phyloP scores from a whole-genome alignment of 2,329 filamentous ascomycete species.

The Aspergillus arachidicola region DNA sequence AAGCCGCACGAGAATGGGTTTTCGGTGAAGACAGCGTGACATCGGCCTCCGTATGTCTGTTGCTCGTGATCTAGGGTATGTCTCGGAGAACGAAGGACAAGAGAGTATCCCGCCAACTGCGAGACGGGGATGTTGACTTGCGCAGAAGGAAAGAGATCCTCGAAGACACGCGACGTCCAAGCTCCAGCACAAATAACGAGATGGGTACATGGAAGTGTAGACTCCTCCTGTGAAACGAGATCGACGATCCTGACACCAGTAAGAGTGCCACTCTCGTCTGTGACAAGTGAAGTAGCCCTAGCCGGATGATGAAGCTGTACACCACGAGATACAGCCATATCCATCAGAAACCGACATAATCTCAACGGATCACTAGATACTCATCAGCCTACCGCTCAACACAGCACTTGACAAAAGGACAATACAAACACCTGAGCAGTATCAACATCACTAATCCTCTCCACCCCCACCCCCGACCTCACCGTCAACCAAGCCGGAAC shows the following conservation, averaged over 20 bases:
- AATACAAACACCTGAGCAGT: conserved; percentile 65
- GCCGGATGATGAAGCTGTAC: conserved; percentile 69
- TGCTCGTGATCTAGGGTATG: conserved; percentile 34
- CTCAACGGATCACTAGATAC: conserved; percentile 62
- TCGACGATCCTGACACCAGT: conserved; percentile 56
- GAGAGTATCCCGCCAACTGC: conserved; percentile 70
- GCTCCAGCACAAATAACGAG: conserved; percentile 70
- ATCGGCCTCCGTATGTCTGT: conserved; percentile 48
- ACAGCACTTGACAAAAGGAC: not conserved
- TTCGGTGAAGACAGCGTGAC: conserved; percentile 71
- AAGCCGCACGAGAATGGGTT: conserved; percentile 56
- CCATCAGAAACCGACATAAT: conserved; percentile 67
- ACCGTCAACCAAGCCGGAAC: conserved; percentile 63
- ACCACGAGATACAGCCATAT: conserved; percentile 59
- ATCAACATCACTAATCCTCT: conserved; percentile 63
- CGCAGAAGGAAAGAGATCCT: conserved; percentile 63
- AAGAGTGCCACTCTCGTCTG: conserved; percentile 53
- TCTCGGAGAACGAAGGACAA: conserved; percentile 66
- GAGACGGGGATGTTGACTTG: conserved; percentile 58
- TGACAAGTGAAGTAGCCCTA: conserved; percentile 55
- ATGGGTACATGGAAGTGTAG: conserved; percentile 60
- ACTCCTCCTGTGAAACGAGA: conserved; percentile 30
- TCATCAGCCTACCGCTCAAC: not conserved
- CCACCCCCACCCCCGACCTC: conserved; percentile 57
- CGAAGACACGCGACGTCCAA: conserved; percentile 71